These are phyloP conservation scores for Leishmania braziliensis DNA, from an alignment of 208 protist genomes.

Conservation along the genomic window DNA sequence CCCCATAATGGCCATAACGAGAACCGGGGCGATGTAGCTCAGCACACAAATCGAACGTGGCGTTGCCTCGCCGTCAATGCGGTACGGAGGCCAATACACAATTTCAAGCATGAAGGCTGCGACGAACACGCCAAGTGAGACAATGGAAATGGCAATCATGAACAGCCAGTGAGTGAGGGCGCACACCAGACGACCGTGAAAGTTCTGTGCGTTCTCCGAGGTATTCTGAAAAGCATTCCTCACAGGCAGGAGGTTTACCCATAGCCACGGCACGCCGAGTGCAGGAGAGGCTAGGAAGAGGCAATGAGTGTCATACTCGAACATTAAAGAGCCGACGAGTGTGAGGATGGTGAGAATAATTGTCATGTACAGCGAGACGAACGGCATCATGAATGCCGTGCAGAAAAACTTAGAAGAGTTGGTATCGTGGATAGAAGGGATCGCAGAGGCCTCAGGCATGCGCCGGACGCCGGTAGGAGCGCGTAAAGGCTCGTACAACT, in stretches of 20 bases:
- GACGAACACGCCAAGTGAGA: constrained; percentile 28
- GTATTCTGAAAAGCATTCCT: constrained; percentile 14
- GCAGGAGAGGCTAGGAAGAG: constrained; percentile 41
- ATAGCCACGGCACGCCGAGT: constrained; percentile 40
- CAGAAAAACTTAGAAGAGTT: background rate
- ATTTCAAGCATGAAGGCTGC: constrained; percentile 30
- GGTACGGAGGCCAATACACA: constrained; percentile 17
- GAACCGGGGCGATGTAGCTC: constrained; percentile 29
- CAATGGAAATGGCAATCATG: constrained; percentile 18
- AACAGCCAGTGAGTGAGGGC: constrained; percentile 33
- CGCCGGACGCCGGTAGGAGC: too few relatives aligned
- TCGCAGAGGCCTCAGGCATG: background rate
- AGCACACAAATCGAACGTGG: constrained; percentile 16
- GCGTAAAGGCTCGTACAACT: background rate
- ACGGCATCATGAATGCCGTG: constrained; percentile 24
- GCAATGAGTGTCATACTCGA: constrained; percentile 48
- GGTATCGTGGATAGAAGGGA: background rate
- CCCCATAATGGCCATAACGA: constrained; percentile 24
- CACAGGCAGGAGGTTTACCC: constrained; percentile 26
- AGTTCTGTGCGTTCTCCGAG: background rate
- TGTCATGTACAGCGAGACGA: constrained; percentile 29
- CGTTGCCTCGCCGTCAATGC: background rate
- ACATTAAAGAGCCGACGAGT: constrained; percentile 36
- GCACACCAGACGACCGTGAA: constrained; percentile 23
- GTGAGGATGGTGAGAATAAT: constrained; percentile 30